phyloP scores from a whole-genome alignment of 192 early-diverging fungal species.

The Backusella morwellensis region DNA sequence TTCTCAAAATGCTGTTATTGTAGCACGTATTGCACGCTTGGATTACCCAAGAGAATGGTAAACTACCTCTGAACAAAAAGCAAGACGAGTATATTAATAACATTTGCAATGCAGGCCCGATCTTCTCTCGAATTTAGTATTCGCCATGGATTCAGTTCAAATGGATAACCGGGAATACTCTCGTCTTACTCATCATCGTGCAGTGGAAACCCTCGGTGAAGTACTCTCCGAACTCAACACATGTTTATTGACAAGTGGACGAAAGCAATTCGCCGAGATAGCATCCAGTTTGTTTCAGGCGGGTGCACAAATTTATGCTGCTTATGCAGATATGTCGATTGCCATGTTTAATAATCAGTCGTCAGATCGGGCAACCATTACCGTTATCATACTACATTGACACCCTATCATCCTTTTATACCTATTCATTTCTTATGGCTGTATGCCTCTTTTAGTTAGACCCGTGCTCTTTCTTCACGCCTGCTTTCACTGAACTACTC shows the following conservation, averaged over 20 bases:
- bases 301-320: constrained; percentile 63
- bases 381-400: too few relatives aligned
- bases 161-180: constrained; percentile 29
- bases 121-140: constrained; percentile 52
- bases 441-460: too few relatives aligned
- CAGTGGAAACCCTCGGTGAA: constrained; percentile 68
- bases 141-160: constrained; percentile 50
- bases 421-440: too few relatives aligned
- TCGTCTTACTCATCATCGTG: constrained; percentile 62
- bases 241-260: constrained; percentile 19
- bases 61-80: background rate
- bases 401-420: too few relatives aligned
- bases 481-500: too few relatives aligned
- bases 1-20: constrained; percentile 70
- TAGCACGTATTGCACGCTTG: constrained; percentile 79
- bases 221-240: constrained; percentile 23
- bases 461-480: too few relatives aligned
- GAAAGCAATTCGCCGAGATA: constrained; percentile 40
- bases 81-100: too few relatives aligned
- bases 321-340: constrained; percentile 56
- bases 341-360: constrained; percentile 30
- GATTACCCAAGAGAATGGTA: constrained; percentile 90
- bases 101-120: constrained; percentile 51
- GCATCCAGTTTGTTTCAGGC: constrained; percentile 73
- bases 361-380: constrained; percentile 32